Conservation (phyloP, 257 asterid species). For the Fraxinus quadrangulata region DNA sequence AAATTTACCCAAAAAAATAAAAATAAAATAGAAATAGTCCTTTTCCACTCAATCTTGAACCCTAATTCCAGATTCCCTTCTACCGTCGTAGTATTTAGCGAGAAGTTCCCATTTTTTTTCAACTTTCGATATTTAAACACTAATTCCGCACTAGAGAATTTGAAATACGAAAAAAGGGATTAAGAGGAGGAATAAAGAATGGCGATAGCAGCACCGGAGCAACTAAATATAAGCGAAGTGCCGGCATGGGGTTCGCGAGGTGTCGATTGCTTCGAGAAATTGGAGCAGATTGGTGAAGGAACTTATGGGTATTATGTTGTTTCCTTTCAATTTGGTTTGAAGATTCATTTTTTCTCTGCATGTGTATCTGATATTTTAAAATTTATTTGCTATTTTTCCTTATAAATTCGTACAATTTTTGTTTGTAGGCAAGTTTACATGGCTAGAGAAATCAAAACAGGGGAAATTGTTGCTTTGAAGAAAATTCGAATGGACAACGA, state of each 20-base stretch:
- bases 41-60: constrained; percentile 22
- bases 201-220: constrained; percentile 81
- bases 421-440: constrained; percentile 76
- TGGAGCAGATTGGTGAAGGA: constrained; percentile 97
- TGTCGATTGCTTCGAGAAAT: constrained; percentile 87
- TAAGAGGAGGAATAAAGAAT: constrained; percentile 27
- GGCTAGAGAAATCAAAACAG: constrained; percentile 80
- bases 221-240: constrained; percentile 61
- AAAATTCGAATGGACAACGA: constrained; percentile 94
- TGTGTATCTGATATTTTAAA: not conserved
- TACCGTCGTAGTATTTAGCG: not conserved
- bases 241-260: constrained; percentile 88
- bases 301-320: constrained; percentile 69
- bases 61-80: constrained; percentile 27
- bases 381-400: not conserved
- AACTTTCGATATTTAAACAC: not conserved
- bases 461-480: constrained; percentile 92
- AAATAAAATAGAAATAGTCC: not conserved
- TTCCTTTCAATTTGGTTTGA: not conserved
- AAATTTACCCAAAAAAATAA: not conserved
- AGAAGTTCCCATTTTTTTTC: not conserved
- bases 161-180: not conserved
- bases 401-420: constrained; percentile 13
- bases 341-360: not conserved
- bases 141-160: not conserved